phyloP scores from a whole-genome alignment of 345 rosid genomes.

The Barbarea vulgaris region DNA sequence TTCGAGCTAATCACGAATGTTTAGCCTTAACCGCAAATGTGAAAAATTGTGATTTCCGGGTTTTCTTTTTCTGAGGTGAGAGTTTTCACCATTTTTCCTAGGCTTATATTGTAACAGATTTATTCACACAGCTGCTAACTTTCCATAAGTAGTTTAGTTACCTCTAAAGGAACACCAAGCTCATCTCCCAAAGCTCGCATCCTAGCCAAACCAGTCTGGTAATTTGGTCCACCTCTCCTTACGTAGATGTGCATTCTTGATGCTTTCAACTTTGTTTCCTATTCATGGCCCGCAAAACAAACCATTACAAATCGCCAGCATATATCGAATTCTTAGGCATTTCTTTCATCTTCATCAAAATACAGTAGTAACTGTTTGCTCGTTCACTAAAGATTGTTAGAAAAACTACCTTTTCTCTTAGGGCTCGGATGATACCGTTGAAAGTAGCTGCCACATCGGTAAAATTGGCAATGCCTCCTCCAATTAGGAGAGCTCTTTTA shows the following conservation, averaged over 20 bases:
- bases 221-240: constrained; percentile 95
- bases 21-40: background rate
- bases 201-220: constrained; percentile 83
- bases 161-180: constrained; percentile 87
- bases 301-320: background rate
- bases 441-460: constrained; percentile 97
- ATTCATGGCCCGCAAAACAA: constrained; percentile 1
- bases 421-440: constrained; percentile 85
- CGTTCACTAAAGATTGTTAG: background rate
- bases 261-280: constrained; percentile 91
- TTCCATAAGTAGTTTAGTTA: constrained; percentile 36
- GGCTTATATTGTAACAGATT: background rate
- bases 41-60: background rate
- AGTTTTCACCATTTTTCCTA: background rate
- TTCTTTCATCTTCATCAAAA: constrained; percentile 18
- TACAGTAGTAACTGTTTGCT: background rate
- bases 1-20: constrained; percentile 2
- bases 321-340: background rate
- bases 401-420: constrained; percentile 77
- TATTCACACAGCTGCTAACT: background rate
- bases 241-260: constrained; percentile 94
- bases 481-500: constrained; percentile 88
- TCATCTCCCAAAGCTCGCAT: constrained; percentile 89
- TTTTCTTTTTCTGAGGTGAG: background rate
- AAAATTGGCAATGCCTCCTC: constrained; percentile 98